Evolutionary conservation across 163 green algal genomes (phyloP), one percentile per base, ranked within the genome.

Genomic region (Coccomyxa subellipsoidea): DNA sequence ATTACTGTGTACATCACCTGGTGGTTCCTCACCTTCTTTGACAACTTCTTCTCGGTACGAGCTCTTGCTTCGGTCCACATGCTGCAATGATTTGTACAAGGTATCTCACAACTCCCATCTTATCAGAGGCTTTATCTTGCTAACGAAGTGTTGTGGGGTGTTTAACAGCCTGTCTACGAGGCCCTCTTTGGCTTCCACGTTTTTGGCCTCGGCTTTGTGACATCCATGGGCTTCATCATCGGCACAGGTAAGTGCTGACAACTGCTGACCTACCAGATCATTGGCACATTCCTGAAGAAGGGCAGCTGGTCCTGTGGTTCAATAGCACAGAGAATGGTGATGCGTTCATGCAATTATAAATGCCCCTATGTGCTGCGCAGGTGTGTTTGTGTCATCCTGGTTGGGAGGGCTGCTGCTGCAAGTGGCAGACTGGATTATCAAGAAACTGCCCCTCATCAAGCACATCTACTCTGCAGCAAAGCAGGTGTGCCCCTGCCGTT

Each of bases 401-500:
- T 76, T 98, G 70, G 96, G 96, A 38, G 86, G 85, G n/a, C 82
- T 88, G 34, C 59, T 96, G 23, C 86, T 99, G 76, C 85, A 87
- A 32, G 66, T 98, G 6, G 94, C 94, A 0, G 96, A 99, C 87
- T 96, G 92, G 91, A 93, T 98, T 82, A 98, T 99, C 86, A 93
- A 92, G 73, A 93, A 94, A 15, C 83, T 99, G 38, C 96, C 96
- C 4, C 89, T 99, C 15, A 88, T 98, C 12, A 97, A 96, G 81
- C 95, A 98, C 86, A 96, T 99, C 70, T 99, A 99, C 90, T 95
- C 89, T 6, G 95, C 96, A 5, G 96, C 96, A 5, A 99, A 99
- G 85, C 96, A 99, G 88, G 93, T 94, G 25, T 27, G 88, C 72
- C 32, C 47, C 12, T 66, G 12, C 47, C 47, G n/a, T n/a, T n/a